phyloP scores from a whole-genome alignment of 768 basidiomycete species.

The Kwoniella heveanensis region DNA sequence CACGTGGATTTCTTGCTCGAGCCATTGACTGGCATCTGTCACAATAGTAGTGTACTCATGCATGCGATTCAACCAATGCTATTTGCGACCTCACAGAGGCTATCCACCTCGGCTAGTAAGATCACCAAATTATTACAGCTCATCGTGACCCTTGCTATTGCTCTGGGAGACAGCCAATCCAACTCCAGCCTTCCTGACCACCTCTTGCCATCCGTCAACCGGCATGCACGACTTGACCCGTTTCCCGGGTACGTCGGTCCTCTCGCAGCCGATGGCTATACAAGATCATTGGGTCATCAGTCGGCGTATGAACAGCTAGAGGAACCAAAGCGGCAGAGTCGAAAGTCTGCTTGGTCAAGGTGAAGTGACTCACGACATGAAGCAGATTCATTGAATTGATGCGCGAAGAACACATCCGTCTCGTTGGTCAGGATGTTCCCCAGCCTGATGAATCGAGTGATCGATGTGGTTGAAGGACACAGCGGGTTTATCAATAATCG shows the following conservation, averaged over 20 bases:
- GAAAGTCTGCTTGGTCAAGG: no score
- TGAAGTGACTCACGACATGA: conserved; percentile 39
- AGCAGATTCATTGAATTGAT: conserved; percentile 39
- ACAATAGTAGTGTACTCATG: no score
- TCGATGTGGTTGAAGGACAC: not conserved
- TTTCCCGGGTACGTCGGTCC: conserved; percentile 22
- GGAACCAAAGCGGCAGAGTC: no score
- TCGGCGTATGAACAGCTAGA: not conserved
- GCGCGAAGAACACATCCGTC: conserved; percentile 34
- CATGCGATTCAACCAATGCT: no score
- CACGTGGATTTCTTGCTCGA: no score
- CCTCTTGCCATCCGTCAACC: conserved; percentile 25
- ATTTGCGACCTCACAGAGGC: no score
- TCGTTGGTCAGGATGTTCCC: conserved; percentile 38
- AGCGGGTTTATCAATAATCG: no score
- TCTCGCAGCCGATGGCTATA: conserved; percentile 29
- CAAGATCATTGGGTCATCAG: not conserved
- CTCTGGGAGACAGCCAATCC: conserved; percentile 22
- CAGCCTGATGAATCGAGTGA: conserved; percentile 10
- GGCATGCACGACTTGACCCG: conserved; percentile 28
- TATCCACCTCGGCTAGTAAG: no score
- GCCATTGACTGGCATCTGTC: no score
- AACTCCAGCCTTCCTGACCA: conserved; percentile 28
- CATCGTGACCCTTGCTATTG: conserved; percentile 18
- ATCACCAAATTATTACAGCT: conserved; percentile 29